phyloP scores from a whole-genome alignment of 345 rosid species.

The Melastoma malabathricum region DNA sequence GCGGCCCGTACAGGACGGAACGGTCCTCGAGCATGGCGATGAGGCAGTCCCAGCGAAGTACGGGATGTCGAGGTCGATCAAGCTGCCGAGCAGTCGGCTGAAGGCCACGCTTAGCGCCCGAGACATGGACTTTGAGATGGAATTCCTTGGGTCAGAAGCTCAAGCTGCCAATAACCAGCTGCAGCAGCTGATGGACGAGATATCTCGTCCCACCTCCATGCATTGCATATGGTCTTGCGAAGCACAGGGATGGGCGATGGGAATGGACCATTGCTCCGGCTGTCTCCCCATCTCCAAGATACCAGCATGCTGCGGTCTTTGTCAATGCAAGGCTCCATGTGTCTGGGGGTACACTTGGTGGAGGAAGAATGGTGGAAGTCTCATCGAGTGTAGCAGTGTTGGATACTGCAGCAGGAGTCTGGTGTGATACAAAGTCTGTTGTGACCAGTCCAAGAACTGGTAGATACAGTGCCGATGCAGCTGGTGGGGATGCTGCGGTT shows the following conservation, averaged over 20 bases:
- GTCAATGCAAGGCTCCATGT: slow-evolving; percentile 98
- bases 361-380: slow-evolving; percentile 99
- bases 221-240: slow-evolving; percentile 98
- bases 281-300: slow-evolving; percentile 96
- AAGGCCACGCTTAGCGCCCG: slow-evolving; percentile 67
- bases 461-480: slow-evolving; percentile 94
- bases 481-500: slow-evolving; percentile 99
- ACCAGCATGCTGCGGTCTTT: slow-evolving; percentile 99
- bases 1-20: slow-evolving; percentile 4
- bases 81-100: slow-evolving; percentile 51
- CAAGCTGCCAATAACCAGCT: slow-evolving; percentile 16
- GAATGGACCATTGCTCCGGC: slow-evolving; percentile 99
- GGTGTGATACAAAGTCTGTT: slow-evolving; percentile 99
- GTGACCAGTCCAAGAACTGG: slow-evolving; percentile 93
- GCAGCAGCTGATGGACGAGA: slow-evolving; percentile 45
- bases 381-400: slow-evolving; percentile 97
- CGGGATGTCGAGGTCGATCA: neutral
- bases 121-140: slow-evolving; percentile 66
- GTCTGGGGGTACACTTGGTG: slow-evolving; percentile 99
- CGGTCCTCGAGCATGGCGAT: neutral
- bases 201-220: slow-evolving; percentile 51
- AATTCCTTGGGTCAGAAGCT: slow-evolving; percentile 39
- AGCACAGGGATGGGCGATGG: slow-evolving; percentile 99
- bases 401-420: slow-evolving; percentile 99
- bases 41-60: neutral